Evolutionary conservation across 75 land plant genomes (phyloP).

Genomic region (Isoetes taiwanensis): DNA sequence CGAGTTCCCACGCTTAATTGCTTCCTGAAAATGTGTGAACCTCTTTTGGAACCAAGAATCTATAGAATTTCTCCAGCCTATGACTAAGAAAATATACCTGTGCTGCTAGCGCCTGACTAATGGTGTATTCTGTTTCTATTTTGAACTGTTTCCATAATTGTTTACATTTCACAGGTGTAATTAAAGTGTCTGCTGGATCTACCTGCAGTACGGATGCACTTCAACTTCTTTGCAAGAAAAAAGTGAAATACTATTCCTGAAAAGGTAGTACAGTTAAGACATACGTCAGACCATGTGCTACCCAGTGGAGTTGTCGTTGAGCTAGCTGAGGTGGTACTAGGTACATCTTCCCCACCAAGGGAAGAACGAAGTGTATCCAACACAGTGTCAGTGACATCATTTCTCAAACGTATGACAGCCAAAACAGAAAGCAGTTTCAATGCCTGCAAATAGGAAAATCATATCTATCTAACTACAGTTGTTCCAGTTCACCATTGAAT

Average conservation of each 20-base stretch:
- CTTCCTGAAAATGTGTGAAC: slow-evolving; percentile 43
- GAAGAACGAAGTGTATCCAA: slow-evolving; percentile 35
- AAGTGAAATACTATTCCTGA: too few relatives aligned
- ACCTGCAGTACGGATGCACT: slow-evolving; percentile 9
- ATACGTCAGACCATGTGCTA: slow-evolving; percentile 83
- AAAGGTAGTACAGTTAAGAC: too few relatives aligned
- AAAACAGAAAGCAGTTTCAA: slow-evolving; percentile 55
- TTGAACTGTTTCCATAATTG: slow-evolving; percentile 80
- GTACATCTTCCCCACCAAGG: slow-evolving; percentile 26
- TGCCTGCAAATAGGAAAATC: slow-evolving; percentile 38
- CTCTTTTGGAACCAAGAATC: too few relatives aligned
- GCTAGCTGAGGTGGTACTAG: slow-evolving; percentile 11
- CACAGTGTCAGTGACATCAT: slow-evolving; percentile 23
- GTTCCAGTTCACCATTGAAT: too few relatives aligned
- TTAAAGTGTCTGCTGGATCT: slow-evolving; percentile 33
- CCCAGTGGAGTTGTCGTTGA: slow-evolving; percentile 39
- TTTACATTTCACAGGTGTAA: slow-evolving; percentile 79
- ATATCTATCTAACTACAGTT: too few relatives aligned
- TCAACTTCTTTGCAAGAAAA: too few relatives aligned
- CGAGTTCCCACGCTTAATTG: slow-evolving; percentile 39
- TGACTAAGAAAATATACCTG: slow-evolving; percentile 31
- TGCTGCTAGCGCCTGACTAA: slow-evolving; percentile 75
- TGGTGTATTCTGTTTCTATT: slow-evolving; percentile 68
- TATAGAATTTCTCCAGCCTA: too few relatives aligned
- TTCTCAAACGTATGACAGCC: slow-evolving; percentile 57